A percentile compares a stretch with the other conserved stretches of the same genome.
phyloP scores from a whole-genome alignment of 2,329 filamentous ascomycete species.

The Cladosporium sp. region DNA sequence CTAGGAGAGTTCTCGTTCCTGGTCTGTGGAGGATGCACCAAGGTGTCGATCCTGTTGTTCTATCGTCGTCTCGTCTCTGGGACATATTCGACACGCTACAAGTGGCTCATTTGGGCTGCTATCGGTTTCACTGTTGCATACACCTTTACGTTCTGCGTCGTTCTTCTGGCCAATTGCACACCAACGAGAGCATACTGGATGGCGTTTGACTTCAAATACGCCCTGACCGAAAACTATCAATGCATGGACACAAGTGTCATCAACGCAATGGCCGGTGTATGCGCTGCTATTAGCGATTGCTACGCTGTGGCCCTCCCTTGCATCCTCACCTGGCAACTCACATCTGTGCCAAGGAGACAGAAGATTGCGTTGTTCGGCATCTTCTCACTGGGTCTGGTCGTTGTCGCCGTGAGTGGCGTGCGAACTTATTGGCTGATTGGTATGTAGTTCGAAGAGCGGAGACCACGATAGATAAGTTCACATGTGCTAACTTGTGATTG shows the following conservation, averaged over 20 bases:
- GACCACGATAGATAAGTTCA: slow-evolving; percentile 23
- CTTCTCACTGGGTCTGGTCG: slow-evolving; percentile 48
- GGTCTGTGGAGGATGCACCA: slow-evolving; percentile 38
- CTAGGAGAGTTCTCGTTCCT: slow-evolving; percentile 39
- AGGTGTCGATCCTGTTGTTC: slow-evolving; percentile 45
- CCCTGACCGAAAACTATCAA: slow-evolving; percentile 34
- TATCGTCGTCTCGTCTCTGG: slow-evolving; percentile 45
- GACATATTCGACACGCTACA: slow-evolving; percentile 40
- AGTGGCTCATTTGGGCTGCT: slow-evolving; percentile 40
- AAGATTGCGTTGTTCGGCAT: slow-evolving; percentile 50
- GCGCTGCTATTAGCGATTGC: slow-evolving; percentile 45
- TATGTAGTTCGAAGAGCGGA: slow-evolving; percentile 28
- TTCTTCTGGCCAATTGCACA: slow-evolving; percentile 39
- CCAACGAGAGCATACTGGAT: slow-evolving; percentile 47
- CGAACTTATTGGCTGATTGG: slow-evolving; percentile 42
- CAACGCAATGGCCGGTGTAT: slow-evolving; percentile 42
- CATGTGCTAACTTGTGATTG: neutral
- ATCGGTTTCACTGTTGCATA: slow-evolving; percentile 45
- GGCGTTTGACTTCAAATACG: slow-evolving; percentile 40
- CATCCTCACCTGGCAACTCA: slow-evolving; percentile 49
- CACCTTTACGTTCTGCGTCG: slow-evolving; percentile 39
- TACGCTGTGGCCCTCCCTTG: slow-evolving; percentile 45
- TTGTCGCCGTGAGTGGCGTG: slow-evolving; percentile 39
- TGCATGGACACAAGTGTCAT: slow-evolving; percentile 45
- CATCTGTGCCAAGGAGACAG: slow-evolving; percentile 46